Conservation (phyloP, 2,329 filamentous ascomycete species). For the Hymenoscyphus fraxineus region DNA sequence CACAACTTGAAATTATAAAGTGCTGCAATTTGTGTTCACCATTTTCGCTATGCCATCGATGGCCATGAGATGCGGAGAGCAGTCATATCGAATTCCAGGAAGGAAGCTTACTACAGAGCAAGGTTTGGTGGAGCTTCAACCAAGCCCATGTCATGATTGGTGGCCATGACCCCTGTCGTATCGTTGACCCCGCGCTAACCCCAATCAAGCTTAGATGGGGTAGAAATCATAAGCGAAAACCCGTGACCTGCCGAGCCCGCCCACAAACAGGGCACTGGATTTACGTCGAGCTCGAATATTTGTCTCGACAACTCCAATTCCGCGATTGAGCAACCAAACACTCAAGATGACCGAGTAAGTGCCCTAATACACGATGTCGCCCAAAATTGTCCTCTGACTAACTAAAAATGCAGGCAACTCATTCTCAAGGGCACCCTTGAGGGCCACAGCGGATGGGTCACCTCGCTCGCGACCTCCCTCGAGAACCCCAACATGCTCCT, state of each 20-base stretch:
- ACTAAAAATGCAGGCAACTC: slow-evolving; percentile 26
- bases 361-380: not conserved
- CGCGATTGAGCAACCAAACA: slow-evolving; percentile 26
- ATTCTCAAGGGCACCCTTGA: slow-evolving; percentile 96
- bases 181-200: not conserved
- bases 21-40: too few species aligned
- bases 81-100: too few species aligned
- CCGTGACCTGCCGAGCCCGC: not conserved
- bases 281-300: not conserved
- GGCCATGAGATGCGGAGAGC: too few species aligned
- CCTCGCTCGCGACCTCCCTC: slow-evolving; percentile 94
- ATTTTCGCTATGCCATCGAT: too few species aligned
- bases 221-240: not conserved
- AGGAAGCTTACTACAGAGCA: too few species aligned
- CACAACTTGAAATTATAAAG: too few species aligned
- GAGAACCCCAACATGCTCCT: slow-evolving; percentile 99
- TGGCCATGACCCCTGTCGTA: not conserved
- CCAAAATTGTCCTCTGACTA: not conserved
- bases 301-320: slow-evolving; percentile 2
- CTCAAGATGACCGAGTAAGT: slow-evolving; percentile 34
- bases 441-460: slow-evolving; percentile 99
- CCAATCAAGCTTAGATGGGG: not conserved
- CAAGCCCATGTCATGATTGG: not conserved
- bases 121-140: not conserved
- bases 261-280: not conserved